Evolutionary conservation across 2,329 filamentous ascomycete genomes (phyloP).

Genomic region (Arthrocladium fulminans): DNA sequence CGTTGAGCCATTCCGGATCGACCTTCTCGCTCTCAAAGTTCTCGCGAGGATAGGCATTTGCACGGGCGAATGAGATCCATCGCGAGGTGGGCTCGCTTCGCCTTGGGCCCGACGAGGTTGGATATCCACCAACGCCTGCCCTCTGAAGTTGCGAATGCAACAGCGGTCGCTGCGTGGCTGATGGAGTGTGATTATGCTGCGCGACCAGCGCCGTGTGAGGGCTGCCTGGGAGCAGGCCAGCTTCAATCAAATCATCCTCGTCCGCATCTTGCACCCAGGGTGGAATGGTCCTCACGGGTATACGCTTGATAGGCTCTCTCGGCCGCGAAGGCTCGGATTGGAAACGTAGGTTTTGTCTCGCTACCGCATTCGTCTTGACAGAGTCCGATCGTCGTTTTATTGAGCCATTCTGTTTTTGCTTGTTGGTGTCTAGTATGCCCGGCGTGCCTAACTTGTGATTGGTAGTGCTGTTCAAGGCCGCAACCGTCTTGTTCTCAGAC

Average conservation of each 20-base stretch:
- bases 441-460: background rate
- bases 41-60: conserved; percentile 35
- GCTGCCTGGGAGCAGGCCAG: conserved; percentile 28
- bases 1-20: conserved; percentile 37
- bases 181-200: conserved; percentile 38
- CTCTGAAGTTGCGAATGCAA: conserved; percentile 11
- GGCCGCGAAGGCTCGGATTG: conserved; percentile 3
- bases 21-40: conserved; percentile 34
- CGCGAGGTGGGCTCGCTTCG: conserved; percentile 33
- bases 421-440: background rate
- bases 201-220: conserved; percentile 35
- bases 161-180: conserved; percentile 24
- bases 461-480: background rate
- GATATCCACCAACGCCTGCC: conserved; percentile 5
- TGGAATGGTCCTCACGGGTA: conserved; percentile 10
- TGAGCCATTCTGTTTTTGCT: conserved; percentile 4
- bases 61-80: conserved; percentile 38
- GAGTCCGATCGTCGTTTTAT: conserved; percentile 9
- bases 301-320: conserved; percentile 2
- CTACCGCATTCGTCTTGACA: background rate
- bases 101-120: conserved; percentile 11
- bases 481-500: background rate
- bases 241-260: conserved; percentile 31
- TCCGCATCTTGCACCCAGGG: conserved; percentile 38
- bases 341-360: background rate